A percentile compares a stretch with the other conserved stretches of the same genome.
Evolutionary conservation across 108 stramenopile genomes (phyloP).

Genomic region (Conticribra guillardii): DNA sequence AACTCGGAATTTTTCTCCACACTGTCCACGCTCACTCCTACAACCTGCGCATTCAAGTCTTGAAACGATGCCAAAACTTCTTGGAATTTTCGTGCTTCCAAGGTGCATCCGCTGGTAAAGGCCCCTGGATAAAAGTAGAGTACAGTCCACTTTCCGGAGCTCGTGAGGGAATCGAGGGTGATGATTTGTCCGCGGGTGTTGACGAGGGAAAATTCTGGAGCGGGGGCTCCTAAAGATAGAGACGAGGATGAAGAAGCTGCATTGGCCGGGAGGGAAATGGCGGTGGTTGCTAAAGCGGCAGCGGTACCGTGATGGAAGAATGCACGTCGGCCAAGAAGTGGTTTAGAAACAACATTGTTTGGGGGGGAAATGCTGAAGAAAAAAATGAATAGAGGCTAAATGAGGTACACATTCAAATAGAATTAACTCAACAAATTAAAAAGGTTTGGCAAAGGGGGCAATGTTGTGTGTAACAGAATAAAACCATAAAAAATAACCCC

Average conservation of each 20-base stretch:
- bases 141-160: conserved; percentile 66
- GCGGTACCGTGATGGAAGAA: background rate
- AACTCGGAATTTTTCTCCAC: conserved; percentile 86
- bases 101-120: conserved; percentile 81
- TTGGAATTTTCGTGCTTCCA: conserved; percentile 82
- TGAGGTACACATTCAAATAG: no score
- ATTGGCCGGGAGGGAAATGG: background rate
- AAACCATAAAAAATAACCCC: no score
- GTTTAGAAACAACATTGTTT: no score
- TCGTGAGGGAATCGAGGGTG: conserved; percentile 50
- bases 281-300: background rate
- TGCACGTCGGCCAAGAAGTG: no score
- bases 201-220: conserved; percentile 69
- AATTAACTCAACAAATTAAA: no score
- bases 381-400: no score
- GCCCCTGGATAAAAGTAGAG: conserved; percentile 90
- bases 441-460: no score
- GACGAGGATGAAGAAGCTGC: conserved; percentile 6
- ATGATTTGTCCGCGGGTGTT: conserved; percentile 63
- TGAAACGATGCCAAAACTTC: conserved; percentile 56
- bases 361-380: no score
- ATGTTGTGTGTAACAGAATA: no score
- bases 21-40: conserved; percentile 82
- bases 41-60: conserved; percentile 69
- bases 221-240: conserved; percentile 46